Evolutionary conservation across 805 yeast genomes (phyloP).

Genomic region (Torulaspora gathmanii): DNA sequence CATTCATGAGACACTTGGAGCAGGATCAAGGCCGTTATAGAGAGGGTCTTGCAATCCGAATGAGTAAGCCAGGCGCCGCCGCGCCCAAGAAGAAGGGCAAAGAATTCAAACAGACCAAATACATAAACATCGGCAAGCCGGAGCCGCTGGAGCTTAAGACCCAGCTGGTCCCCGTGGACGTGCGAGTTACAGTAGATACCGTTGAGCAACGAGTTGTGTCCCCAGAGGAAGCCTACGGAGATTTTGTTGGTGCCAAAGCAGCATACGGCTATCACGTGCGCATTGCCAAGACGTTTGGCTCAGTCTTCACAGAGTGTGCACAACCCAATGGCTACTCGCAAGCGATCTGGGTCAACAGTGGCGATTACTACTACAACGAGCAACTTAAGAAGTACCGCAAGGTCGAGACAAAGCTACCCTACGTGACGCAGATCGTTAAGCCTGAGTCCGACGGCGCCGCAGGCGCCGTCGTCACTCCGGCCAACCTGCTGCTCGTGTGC

Average conservation of each 20-base stretch:
- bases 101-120: slow-evolving; percentile 59
- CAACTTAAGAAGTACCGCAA: slow-evolving; percentile 23
- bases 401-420: slow-evolving; percentile 23
- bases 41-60: slow-evolving; percentile 55
- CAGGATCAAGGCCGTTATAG: slow-evolving; percentile 43
- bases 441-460: slow-evolving; percentile 22
- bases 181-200: slow-evolving; percentile 75
- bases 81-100: slow-evolving; percentile 39
- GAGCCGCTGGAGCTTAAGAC: slow-evolving; percentile 52
- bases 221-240: slow-evolving; percentile 63
- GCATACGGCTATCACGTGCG: slow-evolving; percentile 75
- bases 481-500: slow-evolving; percentile 49
- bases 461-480: slow-evolving; percentile 6
- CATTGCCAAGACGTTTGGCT: slow-evolving; percentile 53
- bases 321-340: slow-evolving; percentile 64
- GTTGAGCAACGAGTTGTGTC: slow-evolving; percentile 59
- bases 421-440: slow-evolving; percentile 28
- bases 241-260: slow-evolving; percentile 52
- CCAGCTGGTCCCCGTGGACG: slow-evolving; percentile 67
- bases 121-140: slow-evolving; percentile 68
- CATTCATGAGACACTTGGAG: slow-evolving; percentile 53
- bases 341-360: slow-evolving; percentile 61
- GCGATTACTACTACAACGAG: slow-evolving; percentile 50
- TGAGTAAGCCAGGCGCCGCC: slow-evolving; percentile 36
- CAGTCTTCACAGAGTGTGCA: slow-evolving; percentile 66